Evolutionary conservation across 2,329 filamentous ascomycete species (phyloP).

Genomic region (Neoascochyta sp.): DNA sequence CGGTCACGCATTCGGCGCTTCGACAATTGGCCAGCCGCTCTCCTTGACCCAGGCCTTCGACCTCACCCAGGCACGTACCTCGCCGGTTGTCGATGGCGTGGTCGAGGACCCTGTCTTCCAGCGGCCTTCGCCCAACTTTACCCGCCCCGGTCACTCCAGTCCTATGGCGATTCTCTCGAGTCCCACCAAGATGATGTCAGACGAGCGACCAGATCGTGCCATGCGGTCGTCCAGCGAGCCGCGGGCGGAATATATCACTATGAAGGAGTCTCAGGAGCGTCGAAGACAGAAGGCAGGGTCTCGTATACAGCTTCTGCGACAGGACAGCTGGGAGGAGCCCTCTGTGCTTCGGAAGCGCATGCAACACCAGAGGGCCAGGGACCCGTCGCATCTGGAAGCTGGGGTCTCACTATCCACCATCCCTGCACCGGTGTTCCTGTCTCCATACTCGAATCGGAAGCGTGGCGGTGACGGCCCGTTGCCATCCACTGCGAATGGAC

Average conservation of each 20-base stretch:
- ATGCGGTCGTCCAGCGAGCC: slow-evolving; percentile 40
- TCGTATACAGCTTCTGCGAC: slow-evolving; percentile 8
- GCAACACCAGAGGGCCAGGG: slow-evolving; percentile 17
- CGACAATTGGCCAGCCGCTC: slow-evolving; percentile 28
- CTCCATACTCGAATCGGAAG: slow-evolving; percentile 10
- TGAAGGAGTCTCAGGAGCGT: slow-evolving; percentile 45
- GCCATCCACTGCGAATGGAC: no score
- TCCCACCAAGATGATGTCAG: slow-evolving; percentile 31
- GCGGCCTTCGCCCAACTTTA: slow-evolving; percentile 46
- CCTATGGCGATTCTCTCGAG: slow-evolving; percentile 38
- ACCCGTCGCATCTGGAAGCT: slow-evolving; percentile 21
- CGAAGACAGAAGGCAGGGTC: slow-evolving; percentile 22
- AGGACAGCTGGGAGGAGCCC: slow-evolving; percentile 33
- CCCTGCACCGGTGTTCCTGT: slow-evolving; percentile 21
- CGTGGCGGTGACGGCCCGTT: slow-evolving; percentile 13
- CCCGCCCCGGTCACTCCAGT: slow-evolving; percentile 35
- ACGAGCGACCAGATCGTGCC: slow-evolving; percentile 18
- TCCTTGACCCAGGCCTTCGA: slow-evolving; percentile 47
- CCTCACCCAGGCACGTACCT: slow-evolving; percentile 46
- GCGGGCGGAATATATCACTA: slow-evolving; percentile 42
- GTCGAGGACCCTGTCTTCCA: slow-evolving; percentile 45
- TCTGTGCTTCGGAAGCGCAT: slow-evolving; percentile 15
- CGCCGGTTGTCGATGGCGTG: slow-evolving; percentile 36
- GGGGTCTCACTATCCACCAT: slow-evolving; percentile 24
- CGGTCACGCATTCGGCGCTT: slow-evolving; percentile 18